Base-by-base conservation (phyloP, 192 early-diverging fungal species). In the Coemansia nantahalensis region DNA sequence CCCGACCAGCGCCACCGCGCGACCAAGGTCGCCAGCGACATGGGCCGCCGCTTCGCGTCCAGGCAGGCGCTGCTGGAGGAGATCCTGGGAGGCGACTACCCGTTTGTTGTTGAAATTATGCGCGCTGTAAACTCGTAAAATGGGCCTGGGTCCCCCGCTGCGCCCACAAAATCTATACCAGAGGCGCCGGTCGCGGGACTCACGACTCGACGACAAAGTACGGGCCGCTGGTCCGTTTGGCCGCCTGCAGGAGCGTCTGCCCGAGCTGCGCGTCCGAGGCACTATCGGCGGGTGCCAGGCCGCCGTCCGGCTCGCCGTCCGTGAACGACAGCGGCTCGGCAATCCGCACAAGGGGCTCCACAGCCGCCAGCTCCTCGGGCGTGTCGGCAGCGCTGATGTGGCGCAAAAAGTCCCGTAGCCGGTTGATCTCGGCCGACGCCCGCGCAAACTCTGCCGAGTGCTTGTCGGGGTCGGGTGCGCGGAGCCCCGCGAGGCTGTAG, bases 391-490 rank as follows among this genome's bases (percentile, higher is more conserved):
- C 47, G 17, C 50, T 53, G 3, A 73, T 53, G 19, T 73, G 69
- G 36, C 69, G 58, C 31, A 73, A 34, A 37, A 73, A 64, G 54
- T 66, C 54, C 23, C 63, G 53, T 13, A 73, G 69, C 51, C 56
- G 54, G 54, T 73, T 65, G 32, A 66, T 42, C 3, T 73, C 57
- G 30, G 46, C 18, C 26, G 28, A 32, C 2, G 54, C 38, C 15
- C 22, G 52, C 18, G n/a, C 41, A 40, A 47, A 30, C 7, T 51
- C 48, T 8, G 50, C 16, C 21, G 58, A 9, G 2, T 57, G 16
- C 1, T 36, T n/a, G 14, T 18, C 26, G 9, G 54, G 44, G 21
- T 58, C 59, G 4, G 62, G 58, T 45, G 61, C 48, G 1, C 43
- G 32, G 16, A 73, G 62, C 2, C 69, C 69, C 17, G 62, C 39